phyloP scores from a whole-genome alignment of 2,329 filamentous ascomycete genomes.

The Ceratocystis cacaofunesta region DNA sequence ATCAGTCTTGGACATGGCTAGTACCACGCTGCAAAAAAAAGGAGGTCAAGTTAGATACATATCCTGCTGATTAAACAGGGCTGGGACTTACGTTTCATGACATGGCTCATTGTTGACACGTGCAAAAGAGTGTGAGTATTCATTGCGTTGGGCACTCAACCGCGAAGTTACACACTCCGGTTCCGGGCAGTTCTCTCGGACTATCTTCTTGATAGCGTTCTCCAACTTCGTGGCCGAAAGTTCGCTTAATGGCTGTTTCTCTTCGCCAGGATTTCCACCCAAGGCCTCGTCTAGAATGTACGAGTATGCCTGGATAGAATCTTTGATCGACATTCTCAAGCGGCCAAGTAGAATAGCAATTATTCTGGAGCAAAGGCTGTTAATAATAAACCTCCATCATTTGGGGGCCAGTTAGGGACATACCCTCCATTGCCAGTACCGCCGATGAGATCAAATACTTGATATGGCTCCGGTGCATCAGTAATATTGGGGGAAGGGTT shows the following conservation, averaged over 20 bases:
- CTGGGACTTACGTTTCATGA: background rate
- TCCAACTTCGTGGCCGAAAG: background rate
- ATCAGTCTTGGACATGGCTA: background rate
- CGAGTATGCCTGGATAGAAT: background rate
- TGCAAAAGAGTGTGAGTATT: background rate
- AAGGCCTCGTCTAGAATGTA: background rate
- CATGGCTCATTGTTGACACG: background rate
- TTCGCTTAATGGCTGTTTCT: background rate
- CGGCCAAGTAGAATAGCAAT: background rate
- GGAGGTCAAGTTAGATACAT: background rate
- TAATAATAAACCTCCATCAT: background rate
- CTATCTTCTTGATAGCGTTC: background rate
- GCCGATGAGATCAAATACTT: conserved; percentile 23
- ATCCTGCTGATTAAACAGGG: background rate
- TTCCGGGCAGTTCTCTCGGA: background rate
- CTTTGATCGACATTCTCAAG: background rate
- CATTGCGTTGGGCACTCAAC: background rate
- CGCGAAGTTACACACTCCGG: background rate
- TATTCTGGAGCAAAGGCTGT: background rate
- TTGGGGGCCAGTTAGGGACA: background rate
- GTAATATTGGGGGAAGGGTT: conserved; percentile 12
- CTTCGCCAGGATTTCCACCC: background rate
- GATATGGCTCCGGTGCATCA: conserved; percentile 20
- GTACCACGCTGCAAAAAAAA: background rate
- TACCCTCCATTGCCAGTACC: conserved; percentile 23